phyloP scores from a whole-genome alignment of 1,284 basidiomycete genomes.

The Cryptococcus deneoformans region DNA sequence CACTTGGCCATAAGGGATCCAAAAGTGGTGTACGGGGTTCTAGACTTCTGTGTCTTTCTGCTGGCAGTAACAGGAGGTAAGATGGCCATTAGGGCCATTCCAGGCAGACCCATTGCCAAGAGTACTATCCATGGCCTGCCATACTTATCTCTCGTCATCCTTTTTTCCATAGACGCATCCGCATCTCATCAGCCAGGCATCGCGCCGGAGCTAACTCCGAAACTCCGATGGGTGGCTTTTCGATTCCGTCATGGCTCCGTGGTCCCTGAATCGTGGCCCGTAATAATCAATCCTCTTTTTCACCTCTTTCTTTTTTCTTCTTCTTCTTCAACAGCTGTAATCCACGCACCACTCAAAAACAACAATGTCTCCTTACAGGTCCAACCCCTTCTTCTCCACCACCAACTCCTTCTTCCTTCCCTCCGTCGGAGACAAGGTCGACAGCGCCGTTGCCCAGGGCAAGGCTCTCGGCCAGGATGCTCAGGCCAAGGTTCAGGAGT shows the following conservation, averaged over 20 bases:
- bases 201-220: not conserved
- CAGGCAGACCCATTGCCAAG: too few species aligned
- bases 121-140: too few species aligned
- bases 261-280: not conserved
- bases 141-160: too few species aligned
- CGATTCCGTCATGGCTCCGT: not conserved
- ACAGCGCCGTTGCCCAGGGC: slow-evolving; percentile 39
- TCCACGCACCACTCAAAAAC: slow-evolving; percentile 2
- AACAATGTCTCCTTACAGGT: slow-evolving; percentile 35
- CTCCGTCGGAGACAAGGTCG: slow-evolving; percentile 49
- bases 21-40: too few species aligned
- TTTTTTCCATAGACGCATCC: too few species aligned
- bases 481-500: slow-evolving; percentile 24
- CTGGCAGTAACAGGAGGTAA: too few species aligned
- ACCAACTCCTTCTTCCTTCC: slow-evolving; percentile 48
- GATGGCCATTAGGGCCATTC: too few species aligned
- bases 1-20: too few species aligned
- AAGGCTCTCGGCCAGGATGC: slow-evolving; percentile 30
- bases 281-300: not conserved
- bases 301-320: not conserved
- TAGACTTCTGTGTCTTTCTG: too few species aligned
- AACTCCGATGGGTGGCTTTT: not conserved
- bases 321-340: not conserved
- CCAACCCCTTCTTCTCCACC: slow-evolving; percentile 50
- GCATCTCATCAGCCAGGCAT: not conserved